These are phyloP conservation scores for Isabelozyma pseudorhagii DNA, from an alignment of 805 yeast species.

Conservation along the genomic window DNA sequence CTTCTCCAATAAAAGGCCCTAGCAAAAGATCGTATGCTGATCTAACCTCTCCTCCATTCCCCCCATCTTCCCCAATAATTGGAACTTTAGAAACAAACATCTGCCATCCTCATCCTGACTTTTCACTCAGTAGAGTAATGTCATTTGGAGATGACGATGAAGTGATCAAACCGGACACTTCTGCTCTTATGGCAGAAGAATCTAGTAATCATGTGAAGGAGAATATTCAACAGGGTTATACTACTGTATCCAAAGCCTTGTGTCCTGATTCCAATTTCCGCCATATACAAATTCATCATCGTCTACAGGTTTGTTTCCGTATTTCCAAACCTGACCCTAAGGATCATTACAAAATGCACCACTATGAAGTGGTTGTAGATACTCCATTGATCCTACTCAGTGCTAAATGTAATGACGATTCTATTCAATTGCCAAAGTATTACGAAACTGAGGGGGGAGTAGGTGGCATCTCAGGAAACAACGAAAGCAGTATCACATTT, in stretches of 20 bases:
- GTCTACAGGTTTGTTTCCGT: conserved; percentile 68
- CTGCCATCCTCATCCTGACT: conserved; percentile 15
- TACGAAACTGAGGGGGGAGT: conserved; percentile 19
- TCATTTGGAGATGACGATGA: conserved; percentile 9
- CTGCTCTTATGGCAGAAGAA: conserved; percentile 29
- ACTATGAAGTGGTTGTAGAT: conserved; percentile 77
- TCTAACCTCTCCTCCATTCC: conserved; percentile 5
- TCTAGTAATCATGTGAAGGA: conserved; percentile 14
- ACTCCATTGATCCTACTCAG: conserved; percentile 59
- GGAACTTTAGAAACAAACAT: conserved; percentile 40
- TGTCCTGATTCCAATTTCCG: conserved; percentile 65
- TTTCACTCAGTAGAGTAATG: neutral
- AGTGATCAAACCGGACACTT: conserved; percentile 25
- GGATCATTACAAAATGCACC: conserved; percentile 51
- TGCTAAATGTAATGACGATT: conserved; percentile 38
- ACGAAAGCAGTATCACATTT: conserved; percentile 24
- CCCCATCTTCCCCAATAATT: conserved; percentile 32
- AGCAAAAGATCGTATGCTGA: neutral
- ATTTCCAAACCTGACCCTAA: conserved; percentile 59
- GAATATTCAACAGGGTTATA: conserved; percentile 33
- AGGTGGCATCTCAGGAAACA: neutral
- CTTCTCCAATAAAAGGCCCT: conserved; percentile 5
- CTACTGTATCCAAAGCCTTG: conserved; percentile 37
- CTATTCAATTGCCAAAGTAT: conserved; percentile 40
- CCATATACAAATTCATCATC: conserved; percentile 61